Base-by-base conservation (phyloP, 1,284 basidiomycete species). In the Mycosarcoma mackinlayi region DNA sequence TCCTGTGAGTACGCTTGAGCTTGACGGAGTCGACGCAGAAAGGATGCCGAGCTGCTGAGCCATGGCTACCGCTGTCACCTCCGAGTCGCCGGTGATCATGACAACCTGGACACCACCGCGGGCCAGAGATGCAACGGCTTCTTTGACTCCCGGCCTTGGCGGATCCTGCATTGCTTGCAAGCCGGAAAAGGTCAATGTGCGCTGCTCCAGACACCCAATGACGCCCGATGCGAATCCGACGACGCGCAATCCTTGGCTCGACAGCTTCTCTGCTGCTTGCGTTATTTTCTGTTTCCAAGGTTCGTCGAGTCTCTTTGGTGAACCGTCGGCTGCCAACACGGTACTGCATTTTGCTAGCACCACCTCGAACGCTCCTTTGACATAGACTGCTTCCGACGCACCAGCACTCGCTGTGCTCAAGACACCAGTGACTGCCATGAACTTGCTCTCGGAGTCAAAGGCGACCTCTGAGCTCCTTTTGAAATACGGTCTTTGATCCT, bases 1-100 rank as follows among this genome's bases (percentile, higher is more conserved):
- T 6, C 94, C 94, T 2, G 94, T 94, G 84, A 98, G 80, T 63
- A 87, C 88, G 44, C 84, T 85, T 8, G 75, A 23, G 13, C 37
- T 46, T 16, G 52, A 49, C 24, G 41, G 42, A 10, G 55, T 19
- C 1, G 53, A 37, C 4, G 52, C 6, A 46, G 35, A 66, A 31
- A 55, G 65, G 47, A 98, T 85, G n/a, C 94, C 94, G n/a, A 98
- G 87, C 74, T 93, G 87, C 66, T 88, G 86, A 24, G 93, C 94
- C 64, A 98, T 96, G 18, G 92, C 89, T 10, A 93, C 79, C 2
- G 95, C 95, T 0, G 95, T 98, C 57, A 90, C 86, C 83, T 94
- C 92, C 21, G 93, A 90, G 79, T 98, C 95, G 14, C 95, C 95
- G 0, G 95, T 98, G 82, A 98, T 97, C 94, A 98, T 98, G 38